phyloP scores from a whole-genome alignment of 2,329 filamentous ascomycete genomes.

The Colletotrichum trifolii region DNA sequence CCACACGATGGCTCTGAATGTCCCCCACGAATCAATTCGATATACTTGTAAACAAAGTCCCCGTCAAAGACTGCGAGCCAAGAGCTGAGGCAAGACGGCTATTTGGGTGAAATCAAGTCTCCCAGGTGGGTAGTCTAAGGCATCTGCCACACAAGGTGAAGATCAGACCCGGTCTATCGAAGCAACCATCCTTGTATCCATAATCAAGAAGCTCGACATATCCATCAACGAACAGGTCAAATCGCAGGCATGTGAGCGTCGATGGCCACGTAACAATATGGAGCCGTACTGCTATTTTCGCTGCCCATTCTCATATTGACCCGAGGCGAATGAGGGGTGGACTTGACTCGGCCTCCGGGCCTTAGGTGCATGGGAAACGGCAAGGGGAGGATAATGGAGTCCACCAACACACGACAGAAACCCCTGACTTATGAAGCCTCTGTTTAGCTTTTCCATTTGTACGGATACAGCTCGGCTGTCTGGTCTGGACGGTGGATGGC shows the following conservation, averaged over 20 bases:
- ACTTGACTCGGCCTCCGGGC: conserved; percentile 32
- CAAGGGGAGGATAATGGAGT: conserved; percentile 1
- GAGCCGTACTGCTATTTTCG: conserved; percentile 15
- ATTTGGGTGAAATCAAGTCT: too few relatives aligned
- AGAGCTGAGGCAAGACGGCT: too few relatives aligned
- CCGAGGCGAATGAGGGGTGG: conserved; percentile 11
- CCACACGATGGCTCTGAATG: conserved; percentile 16
- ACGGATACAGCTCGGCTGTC: conserved; percentile 30
- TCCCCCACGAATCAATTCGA: conserved; percentile 4
- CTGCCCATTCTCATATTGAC: conserved; percentile 1
- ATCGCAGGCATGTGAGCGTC: conserved; percentile 16
- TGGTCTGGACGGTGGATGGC: neutral
- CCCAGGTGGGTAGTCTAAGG: neutral
- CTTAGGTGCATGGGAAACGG: neutral
- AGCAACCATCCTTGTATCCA: neutral
- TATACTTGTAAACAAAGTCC: conserved; percentile 2
- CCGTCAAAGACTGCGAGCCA: neutral
- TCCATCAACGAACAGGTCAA: neutral
- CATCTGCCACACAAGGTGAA: too few relatives aligned
- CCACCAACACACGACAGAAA: neutral
- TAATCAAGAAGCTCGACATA: neutral
- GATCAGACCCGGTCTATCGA: too few relatives aligned
- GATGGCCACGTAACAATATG: neutral
- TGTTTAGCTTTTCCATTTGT: conserved; percentile 28
- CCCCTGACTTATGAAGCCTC: conserved; percentile 24